Evolutionary conservation across 768 basidiomycete species (phyloP).

Genomic region (Mycena maculata): DNA sequence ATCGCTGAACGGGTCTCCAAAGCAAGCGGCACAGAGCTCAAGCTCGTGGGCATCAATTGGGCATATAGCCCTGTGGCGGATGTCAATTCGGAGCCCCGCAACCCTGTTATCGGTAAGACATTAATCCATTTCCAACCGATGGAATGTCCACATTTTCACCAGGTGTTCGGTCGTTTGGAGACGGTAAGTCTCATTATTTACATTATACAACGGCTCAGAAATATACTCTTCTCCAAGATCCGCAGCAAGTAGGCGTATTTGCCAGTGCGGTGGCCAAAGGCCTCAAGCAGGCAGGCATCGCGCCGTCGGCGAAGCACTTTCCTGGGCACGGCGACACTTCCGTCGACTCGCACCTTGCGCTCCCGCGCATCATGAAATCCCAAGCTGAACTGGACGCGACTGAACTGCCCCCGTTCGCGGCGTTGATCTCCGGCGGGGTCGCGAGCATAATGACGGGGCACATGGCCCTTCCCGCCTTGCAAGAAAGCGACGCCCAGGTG

Average conservation of each 20-base stretch:
- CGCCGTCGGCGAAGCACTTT: slow-evolving; percentile 77
- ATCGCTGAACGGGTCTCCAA: slow-evolving; percentile 57
- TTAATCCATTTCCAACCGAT: not conserved
- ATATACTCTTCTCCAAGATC: slow-evolving; percentile 54
- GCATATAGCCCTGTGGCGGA: slow-evolving; percentile 78
- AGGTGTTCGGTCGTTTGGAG: slow-evolving; percentile 80
- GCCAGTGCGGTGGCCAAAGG: slow-evolving; percentile 61
- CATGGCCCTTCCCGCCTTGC: slow-evolving; percentile 73
- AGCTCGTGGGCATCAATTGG: slow-evolving; percentile 76
- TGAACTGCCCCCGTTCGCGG: slow-evolving; percentile 71
- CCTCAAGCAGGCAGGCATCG: slow-evolving; percentile 60
- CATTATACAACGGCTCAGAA: not conserved
- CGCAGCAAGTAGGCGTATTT: slow-evolving; percentile 60
- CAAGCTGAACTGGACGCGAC: slow-evolving; percentile 52
- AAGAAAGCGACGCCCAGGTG: slow-evolving; percentile 60
- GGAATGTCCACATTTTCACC: slow-evolving; percentile 9
- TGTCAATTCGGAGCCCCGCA: slow-evolving; percentile 74
- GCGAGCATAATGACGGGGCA: slow-evolving; percentile 80
- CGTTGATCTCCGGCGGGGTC: slow-evolving; percentile 53
- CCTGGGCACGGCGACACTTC: slow-evolving; percentile 82
- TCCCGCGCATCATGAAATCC: slow-evolving; percentile 70
- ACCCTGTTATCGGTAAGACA: slow-evolving; percentile 73
- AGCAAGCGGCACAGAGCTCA: slow-evolving; percentile 68
- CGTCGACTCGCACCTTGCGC: slow-evolving; percentile 75
- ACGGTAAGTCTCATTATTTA: slow-evolving; percentile 53